These are phyloP conservation scores for Mollisiaceae sp. DNA, from an alignment of 2,329 filamentous ascomycete species.

Conservation along the genomic window DNA sequence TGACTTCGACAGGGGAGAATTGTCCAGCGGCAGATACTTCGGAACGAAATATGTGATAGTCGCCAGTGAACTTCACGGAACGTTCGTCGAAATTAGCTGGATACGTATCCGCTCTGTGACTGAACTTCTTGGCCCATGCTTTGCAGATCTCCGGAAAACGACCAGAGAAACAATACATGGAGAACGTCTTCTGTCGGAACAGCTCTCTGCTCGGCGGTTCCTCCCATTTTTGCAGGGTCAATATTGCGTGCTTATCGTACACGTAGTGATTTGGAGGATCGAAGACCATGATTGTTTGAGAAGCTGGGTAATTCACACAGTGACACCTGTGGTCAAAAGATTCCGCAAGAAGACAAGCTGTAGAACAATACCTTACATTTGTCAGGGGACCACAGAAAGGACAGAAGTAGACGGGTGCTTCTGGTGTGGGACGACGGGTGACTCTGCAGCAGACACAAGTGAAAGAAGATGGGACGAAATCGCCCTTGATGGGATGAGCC, in stretches of 20 bases:
- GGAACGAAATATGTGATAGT: constrained; percentile 39
- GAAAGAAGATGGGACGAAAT: neutral
- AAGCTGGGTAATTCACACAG: constrained; percentile 26
- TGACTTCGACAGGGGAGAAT: constrained; percentile 31
- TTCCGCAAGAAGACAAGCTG: constrained; percentile 36
- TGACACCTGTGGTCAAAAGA: constrained; percentile 29
- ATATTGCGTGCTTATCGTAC: constrained; percentile 8
- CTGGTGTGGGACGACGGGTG: constrained; percentile 8
- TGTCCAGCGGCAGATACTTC: constrained; percentile 15
- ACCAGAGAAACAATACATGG: constrained; percentile 34
- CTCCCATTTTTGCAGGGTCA: neutral
- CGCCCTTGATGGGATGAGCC: neutral
- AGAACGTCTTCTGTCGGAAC: constrained; percentile 37
- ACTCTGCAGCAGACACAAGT: constrained; percentile 18
- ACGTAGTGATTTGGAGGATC: constrained; percentile 13
- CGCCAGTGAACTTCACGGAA: constrained; percentile 28
- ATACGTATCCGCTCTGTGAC: neutral
- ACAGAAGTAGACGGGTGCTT: constrained; percentile 31
- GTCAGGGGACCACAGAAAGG: constrained; percentile 32
- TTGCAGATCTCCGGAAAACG: constrained; percentile 31
- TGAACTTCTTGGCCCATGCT: constrained; percentile 29
- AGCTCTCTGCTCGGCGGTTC: constrained; percentile 13
- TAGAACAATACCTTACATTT: constrained; percentile 35
- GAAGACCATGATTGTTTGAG: neutral
- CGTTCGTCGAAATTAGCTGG: neutral